Base-by-base conservation (phyloP, 768 basidiomycete genomes). In the Mycena floridula region DNA sequence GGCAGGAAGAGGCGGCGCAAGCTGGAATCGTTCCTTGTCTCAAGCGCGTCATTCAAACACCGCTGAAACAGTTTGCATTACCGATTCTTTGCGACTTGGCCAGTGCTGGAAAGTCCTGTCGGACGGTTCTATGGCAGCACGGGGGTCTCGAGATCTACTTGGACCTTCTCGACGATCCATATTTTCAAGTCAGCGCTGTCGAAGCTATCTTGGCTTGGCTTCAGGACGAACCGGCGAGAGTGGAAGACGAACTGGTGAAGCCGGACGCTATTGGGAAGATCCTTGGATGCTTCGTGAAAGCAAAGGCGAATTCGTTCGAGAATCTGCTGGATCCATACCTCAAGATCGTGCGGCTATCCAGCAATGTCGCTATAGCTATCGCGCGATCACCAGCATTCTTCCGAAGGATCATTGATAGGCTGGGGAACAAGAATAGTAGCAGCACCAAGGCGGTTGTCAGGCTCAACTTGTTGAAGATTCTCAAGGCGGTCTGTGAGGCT, bases 81-180 rank as follows among this genome's bases (percentile, higher is more conserved):
- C 95, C 96, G 0, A 94, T 99, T 50, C 72, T 99, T 3, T 98
- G 95, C 63, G 96, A 99, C 59, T 77, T 98, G 36, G 91, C 94
- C 0, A 89, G 87, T 61, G 92, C 95, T 3, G 89, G 93, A 39
- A 97, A 97, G 71, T 89, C 82, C 45, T 93, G 91, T 57, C 76
- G 96, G 32, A 85, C 82, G 35, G 56, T 94, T 37, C 67, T 97
- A 45, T 95, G 95, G 95, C 89, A 95, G 56, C 84, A 96, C 54
- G 84, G 93, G 52, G 94, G 93, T n/a, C 66, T 99, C 25, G 59
- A 61, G 23, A 70, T 93, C 73, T 95, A 94, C 55, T 60, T 90
- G 47, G 77, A 75, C 51, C 72, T 93, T 18, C 64, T 93, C 41
- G 79, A 80, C 27, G 91, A 94, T 50, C 85, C 88, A 1, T 93